Base-by-base conservation (phyloP, 2,329 filamentous ascomycete genomes). In the Talaromyces verruculosus region DNA sequence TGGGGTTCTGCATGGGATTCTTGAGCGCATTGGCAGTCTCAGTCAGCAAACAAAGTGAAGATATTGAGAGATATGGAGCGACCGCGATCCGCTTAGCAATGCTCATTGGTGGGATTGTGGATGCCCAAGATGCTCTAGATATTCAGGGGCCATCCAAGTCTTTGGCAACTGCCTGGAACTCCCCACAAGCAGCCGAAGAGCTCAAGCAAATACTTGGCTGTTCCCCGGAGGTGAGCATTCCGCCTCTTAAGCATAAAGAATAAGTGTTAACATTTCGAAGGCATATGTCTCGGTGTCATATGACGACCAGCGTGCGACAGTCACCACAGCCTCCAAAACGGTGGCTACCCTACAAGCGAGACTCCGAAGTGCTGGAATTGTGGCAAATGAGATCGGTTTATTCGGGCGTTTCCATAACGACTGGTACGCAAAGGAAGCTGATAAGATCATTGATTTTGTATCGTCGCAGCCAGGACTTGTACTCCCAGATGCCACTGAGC, bases 1-100 rank as follows among this genome's bases (percentile, higher is more conserved):
- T 77, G 0, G 81, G 81, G 0, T 77, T 82, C 61, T 83, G 81
- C 41, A 75, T 75, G 0, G 80, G 81, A 0, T 62, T 81, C 1
- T 60, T 83, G n/a, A 74, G 69, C 47, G 77, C 81, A 6, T 64
- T 77, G 13, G 77, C 78, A 0, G 76, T 80, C 0, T 71, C 79
- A 0, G 71, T 74, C 66, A 70, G 76, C 17, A 8, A 49, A 1
- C 75, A 69, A 33, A 53, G 59, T 1, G 43, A 64, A 0, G 71
- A 80, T 0, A 70, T 83, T n/a, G 58, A 73, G 33, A 65, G 69
- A 7, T 74, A 80, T 66, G 79, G 76, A 0, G 74, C 78, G 2
- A 73, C 70, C 0, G 80, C 80, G 0, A 57, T 83, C 2, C 74
- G 79, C 0, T 65, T 84, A 1, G 79, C 72, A 0, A 73, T 80